Percentiles rank a stretch among this genome's conserved stretches.
Conservation (phyloP, 768 basidiomycete species). For the Amanita brunnescens region DNA sequence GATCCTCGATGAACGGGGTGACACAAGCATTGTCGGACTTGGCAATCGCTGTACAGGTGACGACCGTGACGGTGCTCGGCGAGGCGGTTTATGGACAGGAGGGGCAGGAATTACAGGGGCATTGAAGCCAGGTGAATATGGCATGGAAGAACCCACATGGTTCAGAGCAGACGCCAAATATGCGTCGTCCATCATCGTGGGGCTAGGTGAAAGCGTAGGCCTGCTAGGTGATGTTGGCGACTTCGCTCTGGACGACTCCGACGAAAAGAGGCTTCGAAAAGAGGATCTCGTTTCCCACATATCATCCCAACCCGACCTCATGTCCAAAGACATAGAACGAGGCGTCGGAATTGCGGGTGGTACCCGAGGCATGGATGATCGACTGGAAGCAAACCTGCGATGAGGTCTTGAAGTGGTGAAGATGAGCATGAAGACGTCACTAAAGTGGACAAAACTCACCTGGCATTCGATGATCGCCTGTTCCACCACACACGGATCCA, state of each 20-base stretch:
- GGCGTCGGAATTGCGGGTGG: not conserved
- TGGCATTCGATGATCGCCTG: not conserved
- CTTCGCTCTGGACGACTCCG: not conserved
- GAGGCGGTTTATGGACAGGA: not conserved
- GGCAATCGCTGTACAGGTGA: not conserved
- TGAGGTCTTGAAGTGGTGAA: not conserved
- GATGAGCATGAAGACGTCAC: not conserved
- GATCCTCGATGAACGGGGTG: not conserved
- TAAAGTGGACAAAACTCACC: not conserved
- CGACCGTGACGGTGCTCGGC: not conserved
- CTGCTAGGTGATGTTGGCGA: constrained; percentile 1
- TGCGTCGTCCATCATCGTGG: constrained; percentile 22
- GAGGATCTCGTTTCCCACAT: constrained; percentile 22
- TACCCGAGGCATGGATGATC: not conserved
- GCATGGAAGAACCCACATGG: constrained; percentile 35
- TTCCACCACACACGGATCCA: constrained; percentile 19
- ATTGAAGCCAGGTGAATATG: constrained; percentile 31
- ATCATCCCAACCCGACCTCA: constrained; percentile 46
- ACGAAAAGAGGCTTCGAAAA: not conserved
- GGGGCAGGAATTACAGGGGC: constrained; percentile 15
- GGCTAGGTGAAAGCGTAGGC: not conserved
- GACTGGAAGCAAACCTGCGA: not conserved
- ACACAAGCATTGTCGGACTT: not conserved
- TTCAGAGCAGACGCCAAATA: constrained; percentile 36
- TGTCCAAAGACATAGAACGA: constrained; percentile 16